Conservation (phyloP, 768 basidiomycete genomes). For the Tulasnella sp. region DNA sequence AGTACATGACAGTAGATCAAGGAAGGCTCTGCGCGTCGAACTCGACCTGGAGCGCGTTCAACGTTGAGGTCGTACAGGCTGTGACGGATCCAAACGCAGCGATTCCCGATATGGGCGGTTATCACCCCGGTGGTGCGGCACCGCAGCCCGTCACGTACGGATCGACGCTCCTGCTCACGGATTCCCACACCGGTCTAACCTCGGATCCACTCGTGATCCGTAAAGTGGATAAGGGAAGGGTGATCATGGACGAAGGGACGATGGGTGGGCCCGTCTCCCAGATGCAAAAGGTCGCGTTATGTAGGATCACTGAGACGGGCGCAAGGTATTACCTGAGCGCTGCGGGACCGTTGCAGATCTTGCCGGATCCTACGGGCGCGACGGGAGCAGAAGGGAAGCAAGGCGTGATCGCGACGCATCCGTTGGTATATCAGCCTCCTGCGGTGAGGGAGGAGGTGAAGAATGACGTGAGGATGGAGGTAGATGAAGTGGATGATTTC, state of each 20-base stretch:
- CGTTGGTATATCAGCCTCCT: slow-evolving; percentile 66
- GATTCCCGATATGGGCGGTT: background rate
- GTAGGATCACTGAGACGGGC: slow-evolving; percentile 56
- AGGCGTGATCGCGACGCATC: slow-evolving; percentile 40
- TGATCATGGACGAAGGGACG: slow-evolving; percentile 56
- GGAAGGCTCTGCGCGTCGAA: slow-evolving; percentile 80
- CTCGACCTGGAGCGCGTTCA: slow-evolving; percentile 87
- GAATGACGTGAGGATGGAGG: slow-evolving; percentile 60
- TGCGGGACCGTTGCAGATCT: slow-evolving; percentile 46
- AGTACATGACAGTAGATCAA: slow-evolving; percentile 91
- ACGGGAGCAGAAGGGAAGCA: slow-evolving; percentile 10
- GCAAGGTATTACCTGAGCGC: slow-evolving; percentile 81
- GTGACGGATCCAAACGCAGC: slow-evolving; percentile 6
- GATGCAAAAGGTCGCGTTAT: slow-evolving; percentile 92
- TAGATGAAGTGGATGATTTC: slow-evolving; percentile 90
- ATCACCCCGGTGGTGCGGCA: slow-evolving; percentile 5
- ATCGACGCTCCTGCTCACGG: slow-evolving; percentile 75
- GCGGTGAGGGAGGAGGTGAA: slow-evolving; percentile 73
- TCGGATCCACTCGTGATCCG: slow-evolving; percentile 80
- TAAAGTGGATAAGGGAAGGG: slow-evolving; percentile 83
- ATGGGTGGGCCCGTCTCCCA: slow-evolving; percentile 81
- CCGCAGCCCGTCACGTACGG: slow-evolving; percentile 87
- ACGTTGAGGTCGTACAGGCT: slow-evolving; percentile 64
- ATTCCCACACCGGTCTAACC: slow-evolving; percentile 72
- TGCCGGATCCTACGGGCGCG: slow-evolving; percentile 13